A percentile compares a stretch with the other conserved stretches of the same genome.
Evolutionary conservation across 1,139 yeast species (phyloP).

Genomic region (Hemisphaericaspora xylofermentans): DNA sequence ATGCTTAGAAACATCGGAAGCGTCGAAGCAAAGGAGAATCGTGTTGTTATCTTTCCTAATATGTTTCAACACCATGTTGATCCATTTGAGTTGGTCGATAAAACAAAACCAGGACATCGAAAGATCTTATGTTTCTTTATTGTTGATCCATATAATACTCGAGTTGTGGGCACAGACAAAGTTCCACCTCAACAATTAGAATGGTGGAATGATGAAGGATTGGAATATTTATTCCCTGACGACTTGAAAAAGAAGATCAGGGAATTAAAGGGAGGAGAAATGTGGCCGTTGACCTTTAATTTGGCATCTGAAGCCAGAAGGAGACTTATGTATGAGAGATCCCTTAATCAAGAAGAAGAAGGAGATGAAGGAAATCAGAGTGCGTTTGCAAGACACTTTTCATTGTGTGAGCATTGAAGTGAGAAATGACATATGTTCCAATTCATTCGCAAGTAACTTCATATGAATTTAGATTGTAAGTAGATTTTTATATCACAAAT

Average conservation of each 20-base stretch:
- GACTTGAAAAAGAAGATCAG: slow-evolving; percentile 12
- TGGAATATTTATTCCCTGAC: slow-evolving; percentile 14
- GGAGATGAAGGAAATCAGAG: slow-evolving; percentile 11
- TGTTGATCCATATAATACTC: slow-evolving; percentile 36
- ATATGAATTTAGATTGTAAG: too few relatives aligned
- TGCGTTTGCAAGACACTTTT: slow-evolving; percentile 21
- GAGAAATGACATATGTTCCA: background rate
- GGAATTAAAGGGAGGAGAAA: slow-evolving; percentile 9
- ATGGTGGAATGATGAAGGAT: slow-evolving; percentile 32
- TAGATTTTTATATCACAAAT: too few relatives aligned
- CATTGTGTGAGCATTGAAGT: slow-evolving; percentile 31
- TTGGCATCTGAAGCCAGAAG: slow-evolving; percentile 28
- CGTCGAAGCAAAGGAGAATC: slow-evolving; percentile 25
- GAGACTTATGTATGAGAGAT: slow-evolving; percentile 36
- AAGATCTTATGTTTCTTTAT: slow-evolving; percentile 43
- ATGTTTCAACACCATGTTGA: slow-evolving; percentile 41
- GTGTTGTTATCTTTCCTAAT: slow-evolving; percentile 41
- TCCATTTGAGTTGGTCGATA: slow-evolving; percentile 36
- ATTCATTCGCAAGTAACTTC: too few relatives aligned
- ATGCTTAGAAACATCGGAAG: slow-evolving; percentile 25
- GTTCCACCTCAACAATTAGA: slow-evolving; percentile 43
- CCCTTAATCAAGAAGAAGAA: slow-evolving; percentile 9
- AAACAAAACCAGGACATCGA: slow-evolving; percentile 36
- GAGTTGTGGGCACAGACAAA: slow-evolving; percentile 27
- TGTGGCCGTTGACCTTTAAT: slow-evolving; percentile 23